phyloP scores from a whole-genome alignment of 2,329 filamentous ascomycete genomes.

The Exophiala xenobiotica region DNA sequence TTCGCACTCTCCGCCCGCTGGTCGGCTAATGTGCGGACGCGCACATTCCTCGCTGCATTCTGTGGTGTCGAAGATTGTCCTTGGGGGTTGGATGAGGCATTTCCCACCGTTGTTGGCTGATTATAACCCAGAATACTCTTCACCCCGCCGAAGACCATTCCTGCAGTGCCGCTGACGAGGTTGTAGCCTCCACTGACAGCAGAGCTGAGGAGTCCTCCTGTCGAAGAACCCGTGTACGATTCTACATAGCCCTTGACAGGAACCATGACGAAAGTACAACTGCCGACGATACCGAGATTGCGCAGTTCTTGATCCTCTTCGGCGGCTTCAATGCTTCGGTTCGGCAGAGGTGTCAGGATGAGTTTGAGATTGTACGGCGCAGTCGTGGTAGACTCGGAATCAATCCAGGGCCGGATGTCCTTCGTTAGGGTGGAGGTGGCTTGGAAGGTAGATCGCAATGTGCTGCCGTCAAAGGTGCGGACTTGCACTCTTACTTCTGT shows the following conservation, averaged over 20 bases:
- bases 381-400: slow-evolving; percentile 58
- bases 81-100: slow-evolving; percentile 3
- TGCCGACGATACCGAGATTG: slow-evolving; percentile 72
- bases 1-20: slow-evolving; percentile 48
- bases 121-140: slow-evolving; percentile 47
- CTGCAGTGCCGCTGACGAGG: slow-evolving; percentile 45
- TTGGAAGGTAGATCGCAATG: slow-evolving; percentile 70
- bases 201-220: slow-evolving; percentile 34
- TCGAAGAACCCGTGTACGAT: slow-evolving; percentile 51
- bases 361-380: slow-evolving; percentile 80
- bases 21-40: slow-evolving; percentile 55
- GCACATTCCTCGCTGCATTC: slow-evolving; percentile 33
- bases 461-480: slow-evolving; percentile 79
- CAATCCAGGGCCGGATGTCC: slow-evolving; percentile 76
- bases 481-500: slow-evolving; percentile 66
- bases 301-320: slow-evolving; percentile 70
- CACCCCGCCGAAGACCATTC: slow-evolving; percentile 43
- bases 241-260: slow-evolving; percentile 64
- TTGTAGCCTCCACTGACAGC: slow-evolving; percentile 45
- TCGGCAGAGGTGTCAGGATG: slow-evolving; percentile 75
- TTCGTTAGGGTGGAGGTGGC: slow-evolving; percentile 60
- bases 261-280: slow-evolving; percentile 77
- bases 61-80: slow-evolving; percentile 18
- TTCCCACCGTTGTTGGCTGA: slow-evolving; percentile 13
- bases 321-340: slow-evolving; percentile 67